Evolutionary conservation across 257 asterid genomes (phyloP).

Genomic region (Galeopsis tetrahit): DNA sequence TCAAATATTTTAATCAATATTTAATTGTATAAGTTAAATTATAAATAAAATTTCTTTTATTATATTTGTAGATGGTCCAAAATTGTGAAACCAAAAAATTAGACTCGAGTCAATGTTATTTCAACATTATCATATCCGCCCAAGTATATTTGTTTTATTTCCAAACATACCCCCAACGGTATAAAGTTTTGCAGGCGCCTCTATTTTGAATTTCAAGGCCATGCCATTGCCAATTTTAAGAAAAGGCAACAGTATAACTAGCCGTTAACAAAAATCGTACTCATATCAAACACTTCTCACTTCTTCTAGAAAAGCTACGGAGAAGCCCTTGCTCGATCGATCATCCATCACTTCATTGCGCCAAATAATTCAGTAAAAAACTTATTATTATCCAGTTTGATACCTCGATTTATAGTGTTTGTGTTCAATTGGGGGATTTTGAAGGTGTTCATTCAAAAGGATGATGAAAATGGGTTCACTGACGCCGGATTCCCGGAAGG

Average conservation of each 20-base stretch:
- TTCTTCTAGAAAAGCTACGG: not conserved
- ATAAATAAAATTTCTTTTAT: too few species aligned
- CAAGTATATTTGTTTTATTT: not conserved
- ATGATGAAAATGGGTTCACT: constrained; percentile 48
- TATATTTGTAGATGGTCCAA: too few species aligned
- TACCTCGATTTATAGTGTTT: not conserved
- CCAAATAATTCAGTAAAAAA: constrained; percentile 10
- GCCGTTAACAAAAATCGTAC: constrained; percentile 38
- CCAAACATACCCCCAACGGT: constrained; percentile 16
- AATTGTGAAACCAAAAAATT: too few species aligned
- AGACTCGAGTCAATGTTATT: not conserved
- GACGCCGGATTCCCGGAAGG: constrained; percentile 71
- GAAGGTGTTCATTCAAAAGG: constrained; percentile 10
- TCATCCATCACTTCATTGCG: not conserved
- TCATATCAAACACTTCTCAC: constrained; percentile 28
- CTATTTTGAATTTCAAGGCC: constrained; percentile 40
- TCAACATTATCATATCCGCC: not conserved
- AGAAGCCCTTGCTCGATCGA: constrained; percentile 29
- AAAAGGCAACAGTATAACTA: constrained; percentile 26
- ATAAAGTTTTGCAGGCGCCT: constrained; percentile 33
- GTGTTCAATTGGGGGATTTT: not conserved
- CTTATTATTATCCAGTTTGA: not conserved
- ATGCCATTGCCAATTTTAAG: not conserved
- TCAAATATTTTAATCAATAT: too few species aligned
- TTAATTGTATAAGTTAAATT: too few species aligned